Conservation (phyloP, 1,139 yeast species). For the Protomyces gravidus region DNA sequence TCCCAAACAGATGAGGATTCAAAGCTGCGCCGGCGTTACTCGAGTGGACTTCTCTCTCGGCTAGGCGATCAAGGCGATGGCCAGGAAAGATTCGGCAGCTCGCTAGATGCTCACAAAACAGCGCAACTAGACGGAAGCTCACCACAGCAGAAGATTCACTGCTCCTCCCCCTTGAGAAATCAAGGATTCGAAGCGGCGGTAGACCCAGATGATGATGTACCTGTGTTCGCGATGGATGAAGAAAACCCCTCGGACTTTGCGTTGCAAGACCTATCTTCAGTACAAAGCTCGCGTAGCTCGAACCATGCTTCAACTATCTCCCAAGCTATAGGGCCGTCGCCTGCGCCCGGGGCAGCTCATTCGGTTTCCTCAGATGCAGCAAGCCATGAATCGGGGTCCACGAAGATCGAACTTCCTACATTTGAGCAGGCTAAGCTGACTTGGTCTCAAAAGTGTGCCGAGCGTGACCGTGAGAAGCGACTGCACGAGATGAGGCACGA, state of each 20-base stretch:
- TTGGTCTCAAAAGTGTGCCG: constrained; percentile 27
- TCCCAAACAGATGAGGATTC: not conserved
- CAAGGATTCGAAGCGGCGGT: not conserved
- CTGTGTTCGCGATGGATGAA: constrained; percentile 19
- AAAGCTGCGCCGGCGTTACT: constrained; percentile 9
- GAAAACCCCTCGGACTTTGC: too few species aligned
- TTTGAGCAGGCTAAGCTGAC: constrained; percentile 27
- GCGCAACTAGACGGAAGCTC: not conserved
- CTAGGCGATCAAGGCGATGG: not conserved
- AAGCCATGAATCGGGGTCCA: not conserved
- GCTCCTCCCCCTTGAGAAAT: not conserved
- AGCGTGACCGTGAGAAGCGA: constrained; percentile 26
- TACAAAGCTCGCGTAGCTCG: too few species aligned
- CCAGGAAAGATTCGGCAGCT: constrained; percentile 6
- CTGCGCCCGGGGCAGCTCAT: not conserved
- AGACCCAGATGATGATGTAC: constrained; percentile 2
- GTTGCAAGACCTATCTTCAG: not conserved
- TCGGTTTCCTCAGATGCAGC: not conserved
- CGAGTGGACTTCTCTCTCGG: constrained; percentile 16
- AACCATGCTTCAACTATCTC: not conserved
- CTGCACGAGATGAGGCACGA: constrained; percentile 4
- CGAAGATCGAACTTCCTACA: constrained; percentile 11
- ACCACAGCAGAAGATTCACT: not conserved
- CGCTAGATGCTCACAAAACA: constrained; percentile 1
- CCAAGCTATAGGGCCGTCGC: not conserved